A percentile compares a stretch with the other conserved stretches of the same genome.
These are phyloP conservation scores for Pichia thaimueangensis DNA, from an alignment of 805 yeast genomes.

Conservation along the genomic window DNA sequence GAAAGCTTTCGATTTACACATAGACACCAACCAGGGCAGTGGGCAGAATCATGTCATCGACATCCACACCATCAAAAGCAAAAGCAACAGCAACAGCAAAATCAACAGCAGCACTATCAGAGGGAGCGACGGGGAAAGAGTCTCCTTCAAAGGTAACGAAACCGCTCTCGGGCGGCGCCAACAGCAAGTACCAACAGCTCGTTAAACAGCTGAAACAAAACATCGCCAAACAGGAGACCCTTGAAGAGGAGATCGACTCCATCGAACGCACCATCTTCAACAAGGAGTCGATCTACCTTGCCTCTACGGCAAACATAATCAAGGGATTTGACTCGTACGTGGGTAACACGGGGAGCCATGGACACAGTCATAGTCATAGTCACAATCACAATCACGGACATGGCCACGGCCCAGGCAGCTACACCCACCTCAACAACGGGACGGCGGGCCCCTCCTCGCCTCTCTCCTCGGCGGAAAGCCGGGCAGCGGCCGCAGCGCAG, in stretches of 20 bases:
- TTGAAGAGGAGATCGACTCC: slow-evolving; percentile 56
- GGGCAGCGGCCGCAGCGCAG: not conserved
- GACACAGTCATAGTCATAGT: not conserved
- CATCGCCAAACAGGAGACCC: slow-evolving; percentile 50
- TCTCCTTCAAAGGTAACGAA: slow-evolving; percentile 1
- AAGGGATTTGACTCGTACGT: slow-evolving; percentile 64
- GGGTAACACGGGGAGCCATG: not conserved
- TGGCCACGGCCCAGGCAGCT: slow-evolving; percentile 1
- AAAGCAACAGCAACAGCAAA: too few species aligned
- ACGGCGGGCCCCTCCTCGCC: not conserved
- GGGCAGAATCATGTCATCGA: too few species aligned
- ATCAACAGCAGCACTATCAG: not conserved
- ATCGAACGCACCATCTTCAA: slow-evolving; percentile 76
- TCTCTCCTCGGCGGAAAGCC: too few species aligned
- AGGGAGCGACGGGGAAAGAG: not conserved
- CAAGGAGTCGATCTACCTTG: slow-evolving; percentile 70
- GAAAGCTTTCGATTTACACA: too few species aligned
- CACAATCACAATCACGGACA: not conserved
- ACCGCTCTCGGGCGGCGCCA: not conserved
- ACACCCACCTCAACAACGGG: slow-evolving; percentile 3
- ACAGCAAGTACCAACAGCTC: slow-evolving; percentile 53
- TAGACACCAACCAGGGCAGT: too few species aligned
- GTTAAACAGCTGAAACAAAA: slow-evolving; percentile 61
- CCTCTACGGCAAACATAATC: slow-evolving; percentile 70
- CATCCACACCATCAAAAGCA: too few species aligned